Conservation (phyloP, 768 basidiomycete genomes). For the Rhizopogon roseolus region DNA sequence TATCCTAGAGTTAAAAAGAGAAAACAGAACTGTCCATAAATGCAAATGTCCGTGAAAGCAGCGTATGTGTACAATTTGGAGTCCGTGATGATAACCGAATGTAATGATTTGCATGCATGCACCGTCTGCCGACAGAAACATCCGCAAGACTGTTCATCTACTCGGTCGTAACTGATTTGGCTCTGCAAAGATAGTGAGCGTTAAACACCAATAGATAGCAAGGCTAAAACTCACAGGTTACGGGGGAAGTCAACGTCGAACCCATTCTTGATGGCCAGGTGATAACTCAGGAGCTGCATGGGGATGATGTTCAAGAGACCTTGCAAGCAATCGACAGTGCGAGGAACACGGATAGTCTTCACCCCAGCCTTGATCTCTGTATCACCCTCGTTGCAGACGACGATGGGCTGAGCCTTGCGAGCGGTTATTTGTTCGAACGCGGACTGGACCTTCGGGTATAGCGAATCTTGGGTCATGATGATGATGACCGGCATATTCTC, state of each 20-base stretch:
- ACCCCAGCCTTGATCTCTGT: slow-evolving; percentile 65
- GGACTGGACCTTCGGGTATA: slow-evolving; percentile 97
- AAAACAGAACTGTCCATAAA: slow-evolving; percentile 11
- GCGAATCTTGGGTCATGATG: slow-evolving; percentile 97
- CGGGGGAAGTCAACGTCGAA: slow-evolving; percentile 98
- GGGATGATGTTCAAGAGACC: slow-evolving; percentile 96
- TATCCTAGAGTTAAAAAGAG: not conserved
- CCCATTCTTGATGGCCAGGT: slow-evolving; percentile 91
- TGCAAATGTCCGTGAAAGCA: slow-evolving; percentile 17
- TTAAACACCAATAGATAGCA: slow-evolving; percentile 1
- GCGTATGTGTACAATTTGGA: slow-evolving; percentile 8
- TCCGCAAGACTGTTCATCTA: slow-evolving; percentile 27
- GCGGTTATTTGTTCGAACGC: slow-evolving; percentile 97
- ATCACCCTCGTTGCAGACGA: slow-evolving; percentile 94
- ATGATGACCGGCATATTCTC: slow-evolving; percentile 99
- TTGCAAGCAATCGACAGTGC: slow-evolving; percentile 92
- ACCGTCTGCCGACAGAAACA: not conserved
- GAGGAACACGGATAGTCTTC: slow-evolving; percentile 91
- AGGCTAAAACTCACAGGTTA: slow-evolving; percentile 64
- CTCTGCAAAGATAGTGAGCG: slow-evolving; percentile 35
- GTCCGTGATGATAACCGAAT: slow-evolving; percentile 9
- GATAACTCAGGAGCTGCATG: slow-evolving; percentile 92
- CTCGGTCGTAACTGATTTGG: slow-evolving; percentile 75
- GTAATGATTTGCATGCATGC: not conserved
- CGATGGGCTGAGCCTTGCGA: slow-evolving; percentile 91